Base-by-base conservation (phyloP, 2,329 filamentous ascomycete genomes). In the Rhexocercosporidium sp. region DNA sequence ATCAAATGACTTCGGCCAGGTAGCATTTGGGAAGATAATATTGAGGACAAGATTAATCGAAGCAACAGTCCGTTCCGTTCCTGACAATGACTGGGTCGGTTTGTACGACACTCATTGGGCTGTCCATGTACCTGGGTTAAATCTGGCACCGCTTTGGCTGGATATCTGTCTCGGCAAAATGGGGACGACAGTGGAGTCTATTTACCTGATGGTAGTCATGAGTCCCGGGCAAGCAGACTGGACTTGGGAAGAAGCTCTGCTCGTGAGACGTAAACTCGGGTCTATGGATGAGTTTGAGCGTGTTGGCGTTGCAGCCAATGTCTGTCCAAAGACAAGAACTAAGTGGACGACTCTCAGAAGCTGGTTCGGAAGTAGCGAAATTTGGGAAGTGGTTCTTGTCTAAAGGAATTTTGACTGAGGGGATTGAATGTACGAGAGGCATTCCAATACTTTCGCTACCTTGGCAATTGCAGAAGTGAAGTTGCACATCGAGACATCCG, bases 161-260 rank as follows among this genome's bases (percentile, higher is more conserved):
- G 64, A 66, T 39, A 47, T 66, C 22, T 54, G 18, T 22, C 14
- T 29, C 3, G 46, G 47, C 12, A 20, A 53, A 3, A 27, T 34
- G 3, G 20, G 47, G 29, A 16, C 9, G 16, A 34, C 27, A 53
- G 20, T 20, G 12, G 22, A 49, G 20, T 18, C 16, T 14, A 22
- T 65, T 1, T 59, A 41, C 34, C n/a, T 60, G 25, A 44, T 65
- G 31, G 56, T 59, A 14, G 18, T 64, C 12, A 64, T 64, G 62
- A 49, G 29, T 27, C 39, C 51, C 11, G 39, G 53, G 27, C 20
- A 62, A 29, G 29, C 12, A 3, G 7, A 18, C 27, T 47, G 56
- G 22, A 53, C 46, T 46, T 66, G 64, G 64, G 64, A 66, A 49
- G 64, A 66, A 41, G 64, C 46, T 44, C 47, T 66, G 34, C 16